Evolutionary conservation across 225 moss, liverwort and hornwort genomes (phyloP), one percentile per base, ranked within the genome.

Genomic region (Neckera pumila): DNA sequence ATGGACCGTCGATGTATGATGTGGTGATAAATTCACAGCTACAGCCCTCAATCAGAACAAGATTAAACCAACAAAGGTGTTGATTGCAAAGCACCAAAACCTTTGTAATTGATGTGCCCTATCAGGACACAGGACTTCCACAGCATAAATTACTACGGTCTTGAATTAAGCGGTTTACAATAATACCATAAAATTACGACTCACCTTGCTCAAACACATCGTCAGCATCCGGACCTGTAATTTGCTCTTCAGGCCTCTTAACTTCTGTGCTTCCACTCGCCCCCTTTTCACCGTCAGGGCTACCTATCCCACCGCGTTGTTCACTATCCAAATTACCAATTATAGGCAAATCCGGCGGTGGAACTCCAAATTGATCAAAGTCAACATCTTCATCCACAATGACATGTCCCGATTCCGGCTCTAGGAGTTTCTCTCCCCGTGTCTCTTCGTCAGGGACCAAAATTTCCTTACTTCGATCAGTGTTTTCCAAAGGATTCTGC

Each of bases 301-400:
- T 84, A 49, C n/a, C 47, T 54, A 81, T 60, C 64, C 65, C 87
- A 87, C 57, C 82, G 34, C 40, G 26, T 79, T 81, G 73, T 49
- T 86, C 91, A 38, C 73, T 81, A 43, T 82, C 72, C 64, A 78
- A 71, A 69, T 42, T 65, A 84, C 81, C 89, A 89, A 64, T 60
- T 66, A 38, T 61, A 53, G 92, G 88, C 84, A 93, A 89, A 86
- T 93, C 92, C 26, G 92, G 93, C n/a, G 93, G 92, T 81, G 89
- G 89, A 87, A 84, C 79, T 84, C 93, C 93, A 82, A 93, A 93
- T 69, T 93, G 92, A 42, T 94, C 94, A 84, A 91, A 91, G 72
- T 94, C 94, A 81, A 92, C 80, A 17, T 75, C 91, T 82, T 91
- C 87, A 82, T 91, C 80, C 16, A 80, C 90, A 80, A 87, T 84